Percentiles rank a stretch among this genome's conserved stretches.
These are phyloP conservation scores for Pinus taeda DNA, from an alignment of 75 land plant species.

Conservation along the genomic window DNA sequence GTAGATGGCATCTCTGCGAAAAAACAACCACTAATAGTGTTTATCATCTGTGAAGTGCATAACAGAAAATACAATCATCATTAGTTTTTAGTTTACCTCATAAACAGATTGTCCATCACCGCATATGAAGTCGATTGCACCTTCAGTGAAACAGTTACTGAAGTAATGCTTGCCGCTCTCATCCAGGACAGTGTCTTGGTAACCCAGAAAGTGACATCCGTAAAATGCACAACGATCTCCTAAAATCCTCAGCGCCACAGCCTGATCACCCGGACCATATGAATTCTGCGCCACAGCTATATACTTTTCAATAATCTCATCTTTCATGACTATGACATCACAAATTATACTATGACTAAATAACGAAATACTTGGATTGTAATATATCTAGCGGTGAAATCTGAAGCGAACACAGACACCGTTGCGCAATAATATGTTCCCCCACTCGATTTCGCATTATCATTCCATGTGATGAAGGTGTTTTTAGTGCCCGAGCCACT, in stretches of 20 bases:
- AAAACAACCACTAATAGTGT: too few species aligned
- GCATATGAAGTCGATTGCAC: too few species aligned
- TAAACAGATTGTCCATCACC: too few species aligned
- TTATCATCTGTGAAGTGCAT: too few species aligned
- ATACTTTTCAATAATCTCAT: constrained; percentile 12
- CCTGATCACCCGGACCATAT: constrained; percentile 17
- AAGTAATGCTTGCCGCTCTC: constrained; percentile 19
- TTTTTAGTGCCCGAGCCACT: constrained; percentile 27
- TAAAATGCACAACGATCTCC: constrained; percentile 18
- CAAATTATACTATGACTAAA: too few species aligned
- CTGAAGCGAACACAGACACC: constrained; percentile 26
- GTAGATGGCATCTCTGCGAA: too few species aligned
- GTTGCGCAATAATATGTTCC: constrained; percentile 33
- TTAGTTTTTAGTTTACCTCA: too few species aligned
- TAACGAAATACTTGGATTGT: constrained; percentile 29
- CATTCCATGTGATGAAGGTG: constrained; percentile 25
- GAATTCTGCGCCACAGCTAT: constrained; percentile 11
- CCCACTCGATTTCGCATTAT: constrained; percentile 20
- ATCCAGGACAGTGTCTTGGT: constrained; percentile 25
- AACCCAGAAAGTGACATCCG: constrained; percentile 12
- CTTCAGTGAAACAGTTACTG: too few species aligned
- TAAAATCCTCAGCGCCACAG: constrained; percentile 19
- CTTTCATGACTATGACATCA: background rate
- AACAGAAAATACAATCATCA: too few species aligned
- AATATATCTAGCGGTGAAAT: constrained; percentile 40